Conservation (phyloP, 306 rosid genomes). For the Rosa rugosa region DNA sequence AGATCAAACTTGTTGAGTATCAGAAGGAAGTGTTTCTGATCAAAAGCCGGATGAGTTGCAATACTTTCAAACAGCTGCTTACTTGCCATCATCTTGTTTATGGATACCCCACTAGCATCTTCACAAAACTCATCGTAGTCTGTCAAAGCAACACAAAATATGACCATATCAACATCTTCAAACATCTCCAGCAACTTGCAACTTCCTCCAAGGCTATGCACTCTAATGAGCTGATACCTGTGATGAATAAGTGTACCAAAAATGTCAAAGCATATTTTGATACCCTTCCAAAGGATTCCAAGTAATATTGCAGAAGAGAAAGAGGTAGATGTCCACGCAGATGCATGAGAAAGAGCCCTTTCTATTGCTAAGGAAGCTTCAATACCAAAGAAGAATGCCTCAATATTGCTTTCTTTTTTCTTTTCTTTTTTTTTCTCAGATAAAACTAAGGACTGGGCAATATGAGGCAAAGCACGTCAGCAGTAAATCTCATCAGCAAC, state of each 20-base stretch:
- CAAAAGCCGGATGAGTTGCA: conserved; percentile 39
- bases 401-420: neutral
- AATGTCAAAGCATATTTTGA: neutral
- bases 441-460: neutral
- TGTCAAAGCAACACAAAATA: conserved; percentile 60
- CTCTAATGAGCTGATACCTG: conserved; percentile 68
- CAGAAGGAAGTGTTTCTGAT: conserved; percentile 56
- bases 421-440: neutral
- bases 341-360: neutral
- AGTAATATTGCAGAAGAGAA: neutral
- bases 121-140: conserved; percentile 55
- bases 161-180: conserved; percentile 53
- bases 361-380: neutral
- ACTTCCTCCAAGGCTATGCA: conserved; percentile 61
- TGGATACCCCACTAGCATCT: conserved; percentile 42
- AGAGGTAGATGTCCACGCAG: neutral
- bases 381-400: neutral
- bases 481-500: neutral
- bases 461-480: neutral
- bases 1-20: conserved; percentile 66
- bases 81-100: conserved; percentile 65
- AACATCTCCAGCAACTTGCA: conserved; percentile 77
- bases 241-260: neutral
- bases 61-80: conserved; percentile 63
- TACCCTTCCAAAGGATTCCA: neutral